Conservation (phyloP, 306 rosid genomes). For the Glycine tomentella region DNA sequence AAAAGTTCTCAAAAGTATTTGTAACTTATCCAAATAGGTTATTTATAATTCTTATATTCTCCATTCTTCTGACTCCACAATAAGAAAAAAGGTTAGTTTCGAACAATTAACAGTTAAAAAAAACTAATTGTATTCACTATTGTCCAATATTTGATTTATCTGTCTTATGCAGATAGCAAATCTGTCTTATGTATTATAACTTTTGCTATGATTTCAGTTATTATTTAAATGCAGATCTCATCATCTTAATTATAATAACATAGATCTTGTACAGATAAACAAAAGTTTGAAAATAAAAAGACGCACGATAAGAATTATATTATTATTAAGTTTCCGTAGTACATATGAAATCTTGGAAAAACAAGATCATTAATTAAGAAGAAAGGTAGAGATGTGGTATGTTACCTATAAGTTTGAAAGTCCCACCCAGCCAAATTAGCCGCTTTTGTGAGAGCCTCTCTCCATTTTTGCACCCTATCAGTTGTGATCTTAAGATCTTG, state of each 20-base stretch:
- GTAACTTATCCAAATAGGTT: too few species aligned
- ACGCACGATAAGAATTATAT: neutral
- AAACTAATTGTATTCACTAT: too few species aligned
- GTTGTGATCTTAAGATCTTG: neutral
- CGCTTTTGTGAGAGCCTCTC: slow-evolving; percentile 24
- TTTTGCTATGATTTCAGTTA: too few species aligned
- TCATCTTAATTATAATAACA: neutral
- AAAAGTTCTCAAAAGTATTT: too few species aligned
- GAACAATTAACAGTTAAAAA: neutral
- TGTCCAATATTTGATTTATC: too few species aligned
- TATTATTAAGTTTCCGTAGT: neutral
- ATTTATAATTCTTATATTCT: too few species aligned
- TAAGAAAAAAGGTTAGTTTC: neutral
- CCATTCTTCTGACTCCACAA: neutral
- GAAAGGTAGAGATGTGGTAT: neutral
- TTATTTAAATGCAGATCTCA: too few species aligned
- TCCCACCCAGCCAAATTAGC: slow-evolving; percentile 40
- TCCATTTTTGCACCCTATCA: slow-evolving; percentile 9
- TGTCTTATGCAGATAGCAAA: neutral
- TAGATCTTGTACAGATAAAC: neutral
- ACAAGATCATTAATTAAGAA: neutral
- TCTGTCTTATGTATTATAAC: neutral
- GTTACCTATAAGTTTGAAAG: slow-evolving; percentile 6
- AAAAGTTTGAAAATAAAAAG: neutral
- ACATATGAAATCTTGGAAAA: too few species aligned